Base-by-base conservation (phyloP, 257 asterid genomes). In the Thymus quinquecostatus region DNA sequence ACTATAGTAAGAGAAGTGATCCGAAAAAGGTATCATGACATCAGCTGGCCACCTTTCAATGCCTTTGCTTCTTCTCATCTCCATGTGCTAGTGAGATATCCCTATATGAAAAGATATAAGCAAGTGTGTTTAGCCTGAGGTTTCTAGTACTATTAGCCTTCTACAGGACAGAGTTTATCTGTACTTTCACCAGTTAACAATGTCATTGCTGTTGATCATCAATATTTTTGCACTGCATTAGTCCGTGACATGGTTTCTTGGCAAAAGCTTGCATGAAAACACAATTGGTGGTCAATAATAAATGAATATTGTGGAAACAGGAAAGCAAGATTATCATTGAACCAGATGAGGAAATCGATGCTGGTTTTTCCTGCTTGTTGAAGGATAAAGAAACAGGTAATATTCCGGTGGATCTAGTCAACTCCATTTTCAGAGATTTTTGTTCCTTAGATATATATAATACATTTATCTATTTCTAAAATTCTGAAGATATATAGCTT, bases 341-440 rank as follows among this genome's bases (percentile, higher is more conserved):
- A 55, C 81, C 90, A 56, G 98, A 94, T 78, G 97, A 91, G 79
- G 98, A 94, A 72, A 77, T 76, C 51, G 95, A 78, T 61, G 84
- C 61, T 60, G 96, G 80, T 8, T 84, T 88, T 81, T 86, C 87
- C 78, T 83, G 88, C 85, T 84, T 89, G 84, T 82, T 91, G 67
- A 76, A 79, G 66, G 95, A 79, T 70, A 83, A 72, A 66, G 88
- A 78, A 73, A 73, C 83, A 80, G 97, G 97, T 89, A 79, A 68
- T 43, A 58, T 48, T 63, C 34, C 32, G 36, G 38, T n/a, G 57
- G 34, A 59, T 48, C 64, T 62, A 55, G 69, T 65, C 57, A 51
- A 28, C 73, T 55, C 69, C 14, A 48, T 33, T 7, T 77, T 59
- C 53, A 51, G 73, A 45, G 58, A 51, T 30, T 41, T 51, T 53